phyloP scores from a whole-genome alignment of 2,329 filamentous ascomycete genomes.

The Pseudodiploospora longispora region DNA sequence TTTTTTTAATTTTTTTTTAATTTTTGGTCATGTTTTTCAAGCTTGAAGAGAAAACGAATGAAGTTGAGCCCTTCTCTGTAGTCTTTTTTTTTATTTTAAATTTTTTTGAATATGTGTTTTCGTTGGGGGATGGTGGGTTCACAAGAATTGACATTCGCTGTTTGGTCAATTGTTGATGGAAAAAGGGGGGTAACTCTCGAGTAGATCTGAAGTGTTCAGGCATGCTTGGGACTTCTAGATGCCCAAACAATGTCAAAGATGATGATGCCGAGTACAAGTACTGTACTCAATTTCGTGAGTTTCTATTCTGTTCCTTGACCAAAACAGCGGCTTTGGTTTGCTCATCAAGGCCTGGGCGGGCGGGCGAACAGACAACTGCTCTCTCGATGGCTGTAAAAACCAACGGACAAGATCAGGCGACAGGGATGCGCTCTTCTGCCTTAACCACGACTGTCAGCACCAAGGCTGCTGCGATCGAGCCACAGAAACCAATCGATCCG shows the following conservation, averaged over 20 bases:
- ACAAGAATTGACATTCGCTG: too few relatives aligned
- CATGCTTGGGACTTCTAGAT: constrained; percentile 15
- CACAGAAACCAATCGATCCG: constrained; percentile 3
- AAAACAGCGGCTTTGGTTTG: too few relatives aligned
- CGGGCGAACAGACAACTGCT: constrained; percentile 19
- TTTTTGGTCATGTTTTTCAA: not conserved
- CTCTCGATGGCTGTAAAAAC: constrained; percentile 15
- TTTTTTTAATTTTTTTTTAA: not conserved
- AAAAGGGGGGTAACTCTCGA: not conserved
- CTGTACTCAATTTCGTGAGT: constrained; percentile 19
- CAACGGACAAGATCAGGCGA: constrained; percentile 12
- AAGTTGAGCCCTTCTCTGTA: too few relatives aligned
- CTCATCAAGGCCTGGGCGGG: constrained; percentile 4
- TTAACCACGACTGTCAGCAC: constrained; percentile 19
- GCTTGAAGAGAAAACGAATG: too few relatives aligned
- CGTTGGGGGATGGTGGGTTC: too few relatives aligned
- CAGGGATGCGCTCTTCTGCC: constrained; percentile 17
- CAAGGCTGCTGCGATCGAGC: constrained; percentile 13
- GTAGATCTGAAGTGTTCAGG: constrained; percentile 17
- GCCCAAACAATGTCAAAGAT: constrained; percentile 14
- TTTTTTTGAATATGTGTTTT: too few relatives aligned
- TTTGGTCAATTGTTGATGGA: not conserved
- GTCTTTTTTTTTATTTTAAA: too few relatives aligned
- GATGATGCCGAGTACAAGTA: constrained; percentile 12
- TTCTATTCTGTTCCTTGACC: not conserved